Evolutionary conservation across 768 basidiomycete genomes (phyloP).

Genomic region (Hemileccinum rubropunctum): DNA sequence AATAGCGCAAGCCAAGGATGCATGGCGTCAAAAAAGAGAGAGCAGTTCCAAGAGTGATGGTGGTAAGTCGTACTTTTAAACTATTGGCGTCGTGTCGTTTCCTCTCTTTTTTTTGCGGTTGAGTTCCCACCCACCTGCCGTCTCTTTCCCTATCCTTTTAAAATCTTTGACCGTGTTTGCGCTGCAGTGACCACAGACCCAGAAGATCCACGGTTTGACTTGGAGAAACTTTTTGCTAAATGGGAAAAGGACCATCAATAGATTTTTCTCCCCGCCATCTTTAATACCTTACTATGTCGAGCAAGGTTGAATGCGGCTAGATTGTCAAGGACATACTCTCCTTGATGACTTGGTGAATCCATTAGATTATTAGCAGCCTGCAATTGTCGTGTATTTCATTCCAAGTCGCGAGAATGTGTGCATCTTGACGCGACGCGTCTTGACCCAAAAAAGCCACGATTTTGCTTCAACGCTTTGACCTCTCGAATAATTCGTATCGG

Average conservation of each 20-base stretch:
- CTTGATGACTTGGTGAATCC: constrained; percentile 1
- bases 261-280: constrained; percentile 22
- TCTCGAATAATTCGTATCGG: neutral
- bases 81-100: neutral
- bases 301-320: constrained; percentile 8
- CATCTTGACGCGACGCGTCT: constrained; percentile 30
- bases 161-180: constrained; percentile 10
- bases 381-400: neutral
- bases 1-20: constrained; percentile 84
- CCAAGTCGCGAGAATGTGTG: neutral
- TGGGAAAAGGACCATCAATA: constrained; percentile 70
- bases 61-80: constrained; percentile 45
- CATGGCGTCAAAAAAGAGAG: constrained; percentile 80
- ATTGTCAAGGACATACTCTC: neutral
- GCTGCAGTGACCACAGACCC: constrained; percentile 84
- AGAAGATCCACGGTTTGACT: constrained; percentile 92
- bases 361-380: constrained; percentile 1
- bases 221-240: constrained; percentile 82
- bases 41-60: constrained; percentile 43
- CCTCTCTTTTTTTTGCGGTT: neutral
- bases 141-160: neutral
- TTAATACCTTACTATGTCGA: constrained; percentile 30
- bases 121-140: neutral
- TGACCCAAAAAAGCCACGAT: constrained; percentile 2
- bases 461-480: neutral